A percentile compares a stretch with the other conserved stretches of the same genome.
Evolutionary conservation across 2,329 filamentous ascomycete species (phyloP).

Genomic region (Rhytidhysteron rufulum): DNA sequence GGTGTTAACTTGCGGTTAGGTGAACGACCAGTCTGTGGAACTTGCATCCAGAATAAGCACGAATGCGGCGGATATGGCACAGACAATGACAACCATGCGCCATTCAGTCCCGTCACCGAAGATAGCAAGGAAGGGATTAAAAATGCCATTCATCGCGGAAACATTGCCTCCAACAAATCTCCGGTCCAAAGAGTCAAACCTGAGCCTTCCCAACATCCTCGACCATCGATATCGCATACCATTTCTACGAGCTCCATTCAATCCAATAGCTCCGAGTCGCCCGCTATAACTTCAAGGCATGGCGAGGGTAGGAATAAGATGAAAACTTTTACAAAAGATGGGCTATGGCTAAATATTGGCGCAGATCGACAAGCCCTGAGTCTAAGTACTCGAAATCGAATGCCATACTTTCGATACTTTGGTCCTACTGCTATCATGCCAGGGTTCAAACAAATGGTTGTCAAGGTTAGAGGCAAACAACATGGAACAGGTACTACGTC

Average conservation of each 20-base stretch:
- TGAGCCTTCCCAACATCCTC: slow-evolving; percentile 21
- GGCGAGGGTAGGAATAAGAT: slow-evolving; percentile 8
- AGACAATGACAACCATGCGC: slow-evolving; percentile 18
- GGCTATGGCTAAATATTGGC: not conserved
- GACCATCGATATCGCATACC: slow-evolving; percentile 1
- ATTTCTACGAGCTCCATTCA: not conserved
- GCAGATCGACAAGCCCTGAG: slow-evolving; percentile 20
- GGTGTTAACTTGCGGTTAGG: slow-evolving; percentile 15
- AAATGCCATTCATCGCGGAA: slow-evolving; percentile 14
- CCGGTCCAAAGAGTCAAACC: slow-evolving; percentile 15
- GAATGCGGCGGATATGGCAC: slow-evolving; percentile 46
- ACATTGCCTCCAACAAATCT: slow-evolving; percentile 9
- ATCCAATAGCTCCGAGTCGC: slow-evolving; percentile 21
- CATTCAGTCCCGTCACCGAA: slow-evolving; percentile 12
- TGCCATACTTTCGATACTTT: slow-evolving; percentile 89
- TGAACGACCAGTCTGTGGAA: slow-evolving; percentile 42
- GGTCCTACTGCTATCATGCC: slow-evolving; percentile 88
- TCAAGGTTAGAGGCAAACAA: slow-evolving; percentile 65
- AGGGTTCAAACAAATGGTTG: slow-evolving; percentile 90
- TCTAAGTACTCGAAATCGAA: slow-evolving; percentile 57
- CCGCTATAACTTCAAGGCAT: slow-evolving; percentile 14
- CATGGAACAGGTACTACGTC: slow-evolving; percentile 58
- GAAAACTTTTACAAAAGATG: not conserved
- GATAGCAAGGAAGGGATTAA: slow-evolving; percentile 13
- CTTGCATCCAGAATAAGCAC: slow-evolving; percentile 46